Conservation (phyloP, 306 rosid genomes). For the Hippophae rhamnoides region DNA sequence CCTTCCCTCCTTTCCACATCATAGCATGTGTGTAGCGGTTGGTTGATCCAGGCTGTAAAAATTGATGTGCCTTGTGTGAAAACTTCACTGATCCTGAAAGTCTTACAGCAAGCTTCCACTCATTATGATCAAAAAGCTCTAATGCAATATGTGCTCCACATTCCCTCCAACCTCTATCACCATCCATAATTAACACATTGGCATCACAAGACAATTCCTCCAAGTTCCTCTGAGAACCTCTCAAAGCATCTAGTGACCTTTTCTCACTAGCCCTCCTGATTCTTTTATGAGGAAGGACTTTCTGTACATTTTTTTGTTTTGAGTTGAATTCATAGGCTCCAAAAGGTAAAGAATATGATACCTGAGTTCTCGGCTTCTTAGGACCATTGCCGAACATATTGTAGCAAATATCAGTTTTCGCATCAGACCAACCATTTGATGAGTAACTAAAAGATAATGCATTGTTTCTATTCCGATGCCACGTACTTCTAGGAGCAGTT, state of each 20-base stretch:
- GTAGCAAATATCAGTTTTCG: constrained; percentile 46
- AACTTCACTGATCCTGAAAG: constrained; percentile 56
- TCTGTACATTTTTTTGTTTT: constrained; percentile 41
- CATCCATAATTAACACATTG: constrained; percentile 60
- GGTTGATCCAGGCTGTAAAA: constrained; percentile 94
- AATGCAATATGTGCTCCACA: constrained; percentile 57
- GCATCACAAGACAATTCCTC: constrained; percentile 67
- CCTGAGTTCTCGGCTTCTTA: constrained; percentile 87
- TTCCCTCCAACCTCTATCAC: constrained; percentile 90
- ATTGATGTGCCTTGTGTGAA: constrained; percentile 88
- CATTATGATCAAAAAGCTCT: constrained; percentile 73
- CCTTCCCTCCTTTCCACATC: constrained; percentile 99
- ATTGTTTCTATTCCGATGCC: constrained; percentile 53
- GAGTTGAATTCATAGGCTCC: constrained; percentile 52
- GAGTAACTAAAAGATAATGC: constrained; percentile 43
- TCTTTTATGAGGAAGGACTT: constrained; percentile 59
- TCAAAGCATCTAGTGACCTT: constrained; percentile 47
- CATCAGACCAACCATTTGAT: constrained; percentile 68
- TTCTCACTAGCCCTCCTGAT: constrained; percentile 78
- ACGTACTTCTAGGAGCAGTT: constrained; percentile 77
- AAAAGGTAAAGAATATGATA: constrained; percentile 67
- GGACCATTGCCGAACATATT: constrained; percentile 74
- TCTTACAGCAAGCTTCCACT: constrained; percentile 92
- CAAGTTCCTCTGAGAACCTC: constrained; percentile 49
- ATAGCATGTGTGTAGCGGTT: constrained; percentile 94